phyloP scores from a whole-genome alignment of 2,329 filamentous ascomycete genomes.

The Lecanosticta acicola region DNA sequence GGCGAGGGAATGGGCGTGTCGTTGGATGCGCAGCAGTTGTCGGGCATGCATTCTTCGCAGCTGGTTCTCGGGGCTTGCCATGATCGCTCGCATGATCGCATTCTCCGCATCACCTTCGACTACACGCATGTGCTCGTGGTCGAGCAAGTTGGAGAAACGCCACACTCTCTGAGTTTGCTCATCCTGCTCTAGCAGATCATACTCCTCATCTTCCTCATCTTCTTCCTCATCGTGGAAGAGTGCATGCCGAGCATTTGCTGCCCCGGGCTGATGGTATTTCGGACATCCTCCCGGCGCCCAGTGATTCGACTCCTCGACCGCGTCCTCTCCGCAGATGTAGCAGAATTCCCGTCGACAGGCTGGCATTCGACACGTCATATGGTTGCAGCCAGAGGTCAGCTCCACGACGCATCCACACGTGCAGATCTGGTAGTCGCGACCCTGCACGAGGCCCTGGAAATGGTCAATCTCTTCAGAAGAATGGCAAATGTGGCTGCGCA shows the following conservation, averaged over 20 bases:
- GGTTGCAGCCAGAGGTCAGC: constrained; percentile 6
- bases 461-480: not conserved
- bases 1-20: too few relatives aligned
- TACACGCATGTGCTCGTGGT: not conserved
- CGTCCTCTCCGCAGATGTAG: constrained; percentile 5
- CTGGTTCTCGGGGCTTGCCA: not conserved
- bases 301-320: not conserved
- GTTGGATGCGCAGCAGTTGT: too few relatives aligned
- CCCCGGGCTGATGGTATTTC: not conserved
- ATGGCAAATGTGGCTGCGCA: not conserved
- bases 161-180: too few relatives aligned
- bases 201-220: not conserved
- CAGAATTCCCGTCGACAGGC: constrained; percentile 6
- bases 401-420: constrained; percentile 4
- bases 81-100: not conserved
- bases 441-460: not conserved
- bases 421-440: constrained; percentile 18
- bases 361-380: constrained; percentile 3
- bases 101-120: not conserved
- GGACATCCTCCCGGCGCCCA: not conserved
- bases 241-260: not conserved
- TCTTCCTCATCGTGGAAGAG: not conserved
- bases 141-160: too few relatives aligned
- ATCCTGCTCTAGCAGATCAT: too few relatives aligned
- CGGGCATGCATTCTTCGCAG: too few relatives aligned